Conservation (phyloP, 371 early-diverging fungal genomes). For the Apophysomyces variabilis region DNA sequence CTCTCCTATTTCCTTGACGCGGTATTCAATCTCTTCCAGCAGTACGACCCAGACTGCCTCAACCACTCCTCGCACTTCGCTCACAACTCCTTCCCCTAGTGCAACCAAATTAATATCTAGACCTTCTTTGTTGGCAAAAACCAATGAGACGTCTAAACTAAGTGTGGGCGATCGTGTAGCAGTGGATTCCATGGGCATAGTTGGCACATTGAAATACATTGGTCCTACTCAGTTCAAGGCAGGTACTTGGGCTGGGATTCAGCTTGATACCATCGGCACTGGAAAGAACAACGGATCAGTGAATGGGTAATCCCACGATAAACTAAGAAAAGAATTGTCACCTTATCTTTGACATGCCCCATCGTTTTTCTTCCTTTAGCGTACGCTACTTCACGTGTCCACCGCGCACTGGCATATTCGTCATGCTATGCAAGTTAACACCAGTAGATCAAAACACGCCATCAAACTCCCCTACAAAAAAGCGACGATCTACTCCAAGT, state of each 20-base stretch:
- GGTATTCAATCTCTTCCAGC: conserved; percentile 25
- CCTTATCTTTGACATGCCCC: no score
- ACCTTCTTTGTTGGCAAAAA: background rate
- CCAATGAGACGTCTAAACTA: conserved; percentile 9
- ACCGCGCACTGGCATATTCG: conserved; percentile 30
- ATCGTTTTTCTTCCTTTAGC: conserved; percentile 15
- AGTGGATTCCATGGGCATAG: conserved; percentile 58
- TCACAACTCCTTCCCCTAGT: conserved; percentile 17
- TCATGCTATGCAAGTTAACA: conserved; percentile 19
- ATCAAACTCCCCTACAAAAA: background rate
- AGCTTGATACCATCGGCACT: conserved; percentile 63
- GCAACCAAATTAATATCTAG: background rate
- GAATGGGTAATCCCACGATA: conserved; percentile 50
- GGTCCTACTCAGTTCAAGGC: conserved; percentile 72
- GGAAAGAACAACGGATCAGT: conserved; percentile 81
- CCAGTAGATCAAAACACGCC: background rate
- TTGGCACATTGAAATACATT: conserved; percentile 70
- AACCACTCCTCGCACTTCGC: conserved; percentile 24
- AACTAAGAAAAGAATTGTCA: background rate
- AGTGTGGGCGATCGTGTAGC: conserved; percentile 60
- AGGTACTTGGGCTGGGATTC: conserved; percentile 82
- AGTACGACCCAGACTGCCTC: conserved; percentile 20
- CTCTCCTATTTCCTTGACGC: conserved; percentile 15
- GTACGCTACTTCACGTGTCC: conserved; percentile 28
- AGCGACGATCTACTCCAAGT: conserved; percentile 6